Base-by-base conservation (phyloP, 1,139 yeast genomes). In the Arxiozyma heterogenica region DNA sequence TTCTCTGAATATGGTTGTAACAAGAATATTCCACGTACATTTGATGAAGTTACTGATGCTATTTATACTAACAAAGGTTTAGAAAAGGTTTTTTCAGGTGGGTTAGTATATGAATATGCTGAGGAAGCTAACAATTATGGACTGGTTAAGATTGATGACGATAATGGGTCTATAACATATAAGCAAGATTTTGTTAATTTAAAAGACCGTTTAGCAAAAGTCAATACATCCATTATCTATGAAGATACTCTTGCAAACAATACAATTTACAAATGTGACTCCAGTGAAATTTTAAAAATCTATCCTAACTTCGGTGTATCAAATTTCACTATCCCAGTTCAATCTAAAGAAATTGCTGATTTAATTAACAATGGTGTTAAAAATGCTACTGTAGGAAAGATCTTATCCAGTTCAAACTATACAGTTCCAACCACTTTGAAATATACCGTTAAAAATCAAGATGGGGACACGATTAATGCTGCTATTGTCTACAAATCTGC, bases 1-100 rank as follows among this genome's bases (percentile, higher is more conserved):
- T 84, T 90, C 71, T 86, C 95, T 21, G 98, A 91, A 73, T 90
- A 82, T 66, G 91, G 91, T 58, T 84, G 90, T 71, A 84, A 81
- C 66, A 74, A 69, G n/a, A 73, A 73, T 20, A 60, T 72, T 34
- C 89, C 90, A 65, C 79, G 91, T 75, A 75, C 81, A 54, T 84
- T 84, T 69, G 78, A 78, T 56, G 95, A 81, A 79, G 93, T 78
- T 63, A 81, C 84, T 64, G 77, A 78, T 47, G 83, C 82, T 49
- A 65, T 82, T 44, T 83, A 76, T 43, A 44, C 57, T 6, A 41
- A 51, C 62, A 75, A 71, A 56, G 79, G 79, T 3, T 73, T 84
- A 69, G 65, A 77, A 49, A 68, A 76, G 55, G 74, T 81, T 2
- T 74, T 84, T 60, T 85, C 88, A 66, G 95, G 95, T 62, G 95